phyloP scores from a whole-genome alignment of 1,139 yeast species.

The Debaryomyces psychrophilus region DNA sequence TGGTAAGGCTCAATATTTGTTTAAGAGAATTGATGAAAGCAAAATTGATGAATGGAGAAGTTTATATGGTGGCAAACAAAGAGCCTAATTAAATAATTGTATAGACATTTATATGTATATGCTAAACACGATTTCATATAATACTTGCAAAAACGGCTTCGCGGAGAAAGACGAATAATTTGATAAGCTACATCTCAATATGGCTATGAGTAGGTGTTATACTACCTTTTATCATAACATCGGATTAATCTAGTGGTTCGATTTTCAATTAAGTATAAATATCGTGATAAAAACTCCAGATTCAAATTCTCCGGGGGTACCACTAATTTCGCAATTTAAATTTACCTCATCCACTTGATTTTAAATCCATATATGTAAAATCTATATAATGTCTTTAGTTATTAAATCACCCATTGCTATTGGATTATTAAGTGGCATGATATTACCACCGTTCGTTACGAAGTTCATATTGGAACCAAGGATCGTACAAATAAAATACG shows the following conservation, averaged over 20 bases:
- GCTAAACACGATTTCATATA: background rate
- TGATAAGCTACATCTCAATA: background rate
- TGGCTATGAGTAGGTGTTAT: background rate
- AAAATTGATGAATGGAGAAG: slow-evolving; percentile 87
- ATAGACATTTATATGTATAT: background rate
- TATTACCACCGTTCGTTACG: slow-evolving; percentile 35
- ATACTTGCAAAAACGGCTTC: background rate
- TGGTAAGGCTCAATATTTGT: slow-evolving; percentile 88
- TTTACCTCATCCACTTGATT: background rate
- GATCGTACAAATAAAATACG: slow-evolving; percentile 27
- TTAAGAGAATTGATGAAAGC: slow-evolving; percentile 87
- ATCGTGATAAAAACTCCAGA: no score
- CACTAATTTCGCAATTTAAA: background rate
- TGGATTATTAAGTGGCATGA: slow-evolving; percentile 35
- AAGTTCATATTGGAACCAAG: slow-evolving; percentile 31
- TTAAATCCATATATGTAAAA: no score
- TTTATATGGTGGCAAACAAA: slow-evolving; percentile 76
- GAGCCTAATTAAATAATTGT: slow-evolving; percentile 10
- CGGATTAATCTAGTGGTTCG: background rate
- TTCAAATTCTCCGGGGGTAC: slow-evolving; percentile 6
- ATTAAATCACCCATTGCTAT: slow-evolving; percentile 14
- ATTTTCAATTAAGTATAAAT: background rate
- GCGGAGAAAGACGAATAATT: background rate
- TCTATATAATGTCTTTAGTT: slow-evolving; percentile 13
- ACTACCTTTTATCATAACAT: background rate